These are phyloP conservation scores for Otatea glauca DNA, from an alignment of 176 grass and related monocot genomes.

Conservation along the genomic window DNA sequence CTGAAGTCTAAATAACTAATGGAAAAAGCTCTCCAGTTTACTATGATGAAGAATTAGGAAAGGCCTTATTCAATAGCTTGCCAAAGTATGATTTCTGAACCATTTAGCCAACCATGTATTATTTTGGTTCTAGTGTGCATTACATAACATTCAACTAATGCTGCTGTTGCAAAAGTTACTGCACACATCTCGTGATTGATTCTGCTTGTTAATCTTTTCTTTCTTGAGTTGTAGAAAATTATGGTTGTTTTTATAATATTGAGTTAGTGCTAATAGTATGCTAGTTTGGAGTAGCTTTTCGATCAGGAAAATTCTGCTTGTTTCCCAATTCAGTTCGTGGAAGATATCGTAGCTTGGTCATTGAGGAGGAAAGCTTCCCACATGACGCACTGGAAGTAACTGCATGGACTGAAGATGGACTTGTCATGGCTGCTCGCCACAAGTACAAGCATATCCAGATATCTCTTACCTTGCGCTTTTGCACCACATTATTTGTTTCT, in stretches of 20 bases:
- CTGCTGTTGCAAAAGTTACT: constrained; percentile 5
- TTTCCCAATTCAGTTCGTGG: neutral
- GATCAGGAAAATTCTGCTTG: neutral
- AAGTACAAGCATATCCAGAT: constrained; percentile 88
- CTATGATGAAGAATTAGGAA: constrained; percentile 72
- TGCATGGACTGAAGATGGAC: constrained; percentile 91
- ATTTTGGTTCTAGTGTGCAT: neutral
- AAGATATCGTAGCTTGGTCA: constrained; percentile 92
- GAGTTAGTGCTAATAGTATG: neutral
- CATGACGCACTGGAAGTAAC: constrained; percentile 71
- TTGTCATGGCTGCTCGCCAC: constrained; percentile 87
- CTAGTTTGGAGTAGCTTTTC: neutral
- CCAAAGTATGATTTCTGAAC: constrained; percentile 72
- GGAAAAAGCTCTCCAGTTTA: constrained; percentile 91
- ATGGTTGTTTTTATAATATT: neutral
- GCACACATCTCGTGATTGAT: neutral
- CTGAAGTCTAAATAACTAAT: neutral
- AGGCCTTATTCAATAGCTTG: constrained; percentile 73
- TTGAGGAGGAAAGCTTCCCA: constrained; percentile 90
- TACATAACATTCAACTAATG: neutral
- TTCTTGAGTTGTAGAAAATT: neutral
- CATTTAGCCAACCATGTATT: neutral
- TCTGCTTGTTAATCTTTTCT: neutral
- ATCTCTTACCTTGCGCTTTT: neutral
- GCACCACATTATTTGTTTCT: neutral